Percentiles rank a stretch among this genome's conserved stretches.
phyloP scores from a whole-genome alignment of 2,329 filamentous ascomycete genomes.

The Diaporthe vexans region DNA sequence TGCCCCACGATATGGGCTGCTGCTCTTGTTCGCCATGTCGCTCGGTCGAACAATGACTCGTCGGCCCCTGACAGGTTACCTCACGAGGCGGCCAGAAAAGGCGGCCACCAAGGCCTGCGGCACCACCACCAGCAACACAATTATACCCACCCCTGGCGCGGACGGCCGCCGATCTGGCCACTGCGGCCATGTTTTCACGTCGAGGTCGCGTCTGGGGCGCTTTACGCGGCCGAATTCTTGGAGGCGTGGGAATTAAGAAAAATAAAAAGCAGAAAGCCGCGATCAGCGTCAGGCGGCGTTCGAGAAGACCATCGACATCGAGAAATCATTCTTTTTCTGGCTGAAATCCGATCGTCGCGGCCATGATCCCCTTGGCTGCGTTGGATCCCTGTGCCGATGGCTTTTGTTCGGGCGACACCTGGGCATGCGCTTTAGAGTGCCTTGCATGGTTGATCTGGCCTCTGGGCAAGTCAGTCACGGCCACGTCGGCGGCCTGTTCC shows the following conservation, averaged over 20 bases:
- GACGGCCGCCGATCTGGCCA: conserved; percentile 27
- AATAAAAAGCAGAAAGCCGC: conserved; percentile 14
- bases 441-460: conserved; percentile 35
- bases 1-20: conserved; percentile 11
- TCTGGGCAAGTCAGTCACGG: conserved; percentile 34
- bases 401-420: conserved; percentile 14
- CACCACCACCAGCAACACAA: background rate
- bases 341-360: conserved; percentile 1
- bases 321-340: background rate
- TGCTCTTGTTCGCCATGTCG: conserved; percentile 15
- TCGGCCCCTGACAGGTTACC: conserved; percentile 29
- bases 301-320: background rate
- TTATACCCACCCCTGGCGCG: conserved; percentile 31
- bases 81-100: conserved; percentile 26
- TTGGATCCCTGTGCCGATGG: conserved; percentile 8
- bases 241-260: background rate
- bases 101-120: conserved; percentile 21
- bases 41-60: conserved; percentile 33
- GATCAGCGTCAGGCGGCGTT: conserved; percentile 10
- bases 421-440: conserved; percentile 27
- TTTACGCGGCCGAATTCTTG: conserved; percentile 17
- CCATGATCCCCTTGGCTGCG: background rate
- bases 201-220: conserved; percentile 28
- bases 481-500: conserved; percentile 30
- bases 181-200: conserved; percentile 4